Base-by-base conservation (phyloP, 2,329 filamentous ascomycete genomes). In the Fusarium udum region DNA sequence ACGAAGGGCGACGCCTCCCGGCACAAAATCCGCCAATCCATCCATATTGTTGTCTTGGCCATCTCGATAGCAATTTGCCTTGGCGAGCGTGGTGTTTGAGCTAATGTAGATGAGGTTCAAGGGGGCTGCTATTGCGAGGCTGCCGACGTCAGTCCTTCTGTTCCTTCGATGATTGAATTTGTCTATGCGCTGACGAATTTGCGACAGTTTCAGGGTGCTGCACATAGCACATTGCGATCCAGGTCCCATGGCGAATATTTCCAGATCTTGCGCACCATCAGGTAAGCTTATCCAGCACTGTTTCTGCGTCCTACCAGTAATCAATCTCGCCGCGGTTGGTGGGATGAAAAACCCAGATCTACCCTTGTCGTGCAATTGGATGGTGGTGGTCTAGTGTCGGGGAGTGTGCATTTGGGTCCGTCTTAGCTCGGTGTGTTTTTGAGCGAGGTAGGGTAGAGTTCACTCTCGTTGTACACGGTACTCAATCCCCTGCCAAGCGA, bases 111-210 rank as follows among this genome's bases (percentile, higher is more conserved):
- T 26, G 31, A 40, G 40, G 22, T 5, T 42, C 20, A 37, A 24
- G 31, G 37, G 42, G 11, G 28, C 15, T 43, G 43, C 48, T 52
- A 56, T 45, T 36, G 18, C 28, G 51, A 56, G 46, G 26, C 32
- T 37, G 31, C 43, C 40, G 59, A 37, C 49, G 71, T 36, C 53
- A 53, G 62, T 69, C 55, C 45, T 67, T 32, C n/a, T 43, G 75
- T 75, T 66, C 58, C 48, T 62, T 39, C n/a, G 34, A 75, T 76
- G 74, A 64, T 64, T 45, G 55, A 69, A 67, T 69, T 64, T 58
- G 15, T 16, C 52, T 31, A 31, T 37, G 15, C 12, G 40, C 62
- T 77, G 66, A 67, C 74, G 72, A 76, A 74, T 77, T 34, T 67
- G 46, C 49, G 53, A 63, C 53, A 66, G 43, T 45, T 55, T 64